Evolutionary conservation across 2,329 filamentous ascomycete genomes (phyloP), one percentile per base, ranked within the genome.

Genomic region (Alternaria arbusti): DNA sequence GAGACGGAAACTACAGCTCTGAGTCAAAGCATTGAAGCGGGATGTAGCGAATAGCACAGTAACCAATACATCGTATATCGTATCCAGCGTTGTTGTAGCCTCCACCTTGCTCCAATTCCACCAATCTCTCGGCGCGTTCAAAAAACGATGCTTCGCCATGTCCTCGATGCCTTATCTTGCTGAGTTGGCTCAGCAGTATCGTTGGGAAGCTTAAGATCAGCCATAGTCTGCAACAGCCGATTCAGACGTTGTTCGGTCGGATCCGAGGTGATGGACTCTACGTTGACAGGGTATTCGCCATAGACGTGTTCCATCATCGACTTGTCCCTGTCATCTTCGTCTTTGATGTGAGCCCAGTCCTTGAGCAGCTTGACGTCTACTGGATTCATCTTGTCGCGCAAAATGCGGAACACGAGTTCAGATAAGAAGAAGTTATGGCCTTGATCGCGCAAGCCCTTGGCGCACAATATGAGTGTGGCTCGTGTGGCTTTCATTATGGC

Each of bases 401-500:
- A 15, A 8, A 66, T 54, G 5, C 57, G 61, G n/a, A 54, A 66
- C 2, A 64, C 51, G 10, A 52, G 43, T 26, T 66, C 57, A 17
- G 61, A 30, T 6, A 64, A 26, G 23, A 26, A 61, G 46, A 57
- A 57, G 54, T 57, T 61, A 2, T n/a, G 56, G 22, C 64, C 49
- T 36, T 66, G 61, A n/a, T 61, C 61, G 25, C 43, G 45, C 40
- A 66, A 51, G 5, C 57, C 61, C 40, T 64, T 66, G 25, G 49
- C 61, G 32, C 61, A 66, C 17, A 66, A 25, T 22, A 64, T 54
- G 5, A 64, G 54, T 3, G 57, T 64, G 20, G 57, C 51, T 49
- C 61, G 49, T 32, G 57, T 45, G 1, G 63, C 63, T 49, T 63
- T 60, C 46, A 50, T 60, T 13, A 54, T 20, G 17, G 58, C 23